These are phyloP conservation scores for Echria macrotheca DNA, from an alignment of 495 filamentous ascomycete genomes.

Conservation along the genomic window DNA sequence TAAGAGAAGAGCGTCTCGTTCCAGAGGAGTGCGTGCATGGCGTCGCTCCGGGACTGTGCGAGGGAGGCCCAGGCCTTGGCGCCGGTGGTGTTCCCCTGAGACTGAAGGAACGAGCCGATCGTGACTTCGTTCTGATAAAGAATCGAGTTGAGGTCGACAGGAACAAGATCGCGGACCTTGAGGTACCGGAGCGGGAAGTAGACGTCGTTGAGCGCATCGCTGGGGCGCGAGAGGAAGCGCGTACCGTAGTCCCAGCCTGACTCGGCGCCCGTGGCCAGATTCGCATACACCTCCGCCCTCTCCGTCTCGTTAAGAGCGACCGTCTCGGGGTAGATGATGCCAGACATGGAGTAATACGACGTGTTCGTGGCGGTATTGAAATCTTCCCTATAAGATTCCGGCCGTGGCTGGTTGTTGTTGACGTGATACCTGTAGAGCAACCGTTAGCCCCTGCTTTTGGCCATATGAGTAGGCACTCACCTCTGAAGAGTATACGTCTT, in stretches of 20 bases:
- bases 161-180: constrained; percentile 34
- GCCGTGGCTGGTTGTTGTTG: constrained; percentile 44
- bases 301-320: constrained; percentile 34
- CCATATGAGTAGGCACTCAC: constrained; percentile 19
- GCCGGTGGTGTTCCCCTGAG: constrained; percentile 25
- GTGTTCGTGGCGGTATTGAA: constrained; percentile 42
- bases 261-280: constrained; percentile 46
- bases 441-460: background rate
- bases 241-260: constrained; percentile 44
- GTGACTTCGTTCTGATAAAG: constrained; percentile 44
- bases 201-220: constrained; percentile 39
- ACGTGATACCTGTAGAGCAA: constrained; percentile 34
- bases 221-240: constrained; percentile 36
- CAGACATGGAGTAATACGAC: constrained; percentile 39
- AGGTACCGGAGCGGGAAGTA: constrained; percentile 49
- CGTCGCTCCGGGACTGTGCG: constrained; percentile 35
- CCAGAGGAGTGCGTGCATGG: constrained; percentile 46
- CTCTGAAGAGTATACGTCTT: constrained; percentile 37
- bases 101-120: constrained; percentile 33
- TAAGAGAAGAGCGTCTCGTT: constrained; percentile 41
- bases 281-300: constrained; percentile 36
- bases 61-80: constrained; percentile 28
- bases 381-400: constrained; percentile 47
- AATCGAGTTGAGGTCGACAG: constrained; percentile 48
- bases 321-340: constrained; percentile 44